Base-by-base conservation (phyloP, 805 yeast genomes). In the Wickerhamiella occidentalis region DNA sequence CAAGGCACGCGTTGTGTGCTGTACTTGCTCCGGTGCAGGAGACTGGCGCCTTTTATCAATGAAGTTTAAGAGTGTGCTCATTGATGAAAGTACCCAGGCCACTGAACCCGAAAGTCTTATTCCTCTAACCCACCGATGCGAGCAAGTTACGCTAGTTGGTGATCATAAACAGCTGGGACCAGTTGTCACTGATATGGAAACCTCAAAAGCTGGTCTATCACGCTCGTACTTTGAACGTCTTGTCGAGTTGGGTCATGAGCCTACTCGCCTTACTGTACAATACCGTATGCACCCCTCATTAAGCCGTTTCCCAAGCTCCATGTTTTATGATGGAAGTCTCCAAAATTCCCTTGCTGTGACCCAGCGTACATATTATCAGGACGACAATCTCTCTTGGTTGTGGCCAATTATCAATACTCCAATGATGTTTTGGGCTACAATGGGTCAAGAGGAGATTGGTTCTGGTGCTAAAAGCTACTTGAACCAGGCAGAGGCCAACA, bases 81-180 rank as follows among this genome's bases (percentile, higher is more conserved):
- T 88, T 52, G 97, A 88, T 66, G 97, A 88, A 68, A 80, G 86
- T 59, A 86, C 96, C 0, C 96, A 90, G 67, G 90, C 96, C 2
- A 76, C 90, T 0, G 97, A 88, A 64, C 95, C 96, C 1, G 95
- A 87, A 64, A 78, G 84, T 58, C 71, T 88, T 58, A 85, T 88
- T 55, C 96, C 97, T 11, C 76, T 88, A 35, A 86, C 82, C 2
- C 82, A 80, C 56, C 95, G 96, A 22, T 87, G 94, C 42, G 82
- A 82, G 61, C 96, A 88, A 62, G 85, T 87, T 6, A 77, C 88
- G 42, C 68, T 88, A 29, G 96, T 87, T 35, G 97, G 97, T 60
- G 97, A 88, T 64, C 96, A 90, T 66, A 90, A 86, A 67, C 97
- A 88, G 68, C 71, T 88, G 55, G 96, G 96, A 1, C 96, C 97